Percentiles rank a stretch among this genome's conserved stretches.
Conservation (phyloP, 805 yeast genomes). For the Yamadazyma insecticola region DNA sequence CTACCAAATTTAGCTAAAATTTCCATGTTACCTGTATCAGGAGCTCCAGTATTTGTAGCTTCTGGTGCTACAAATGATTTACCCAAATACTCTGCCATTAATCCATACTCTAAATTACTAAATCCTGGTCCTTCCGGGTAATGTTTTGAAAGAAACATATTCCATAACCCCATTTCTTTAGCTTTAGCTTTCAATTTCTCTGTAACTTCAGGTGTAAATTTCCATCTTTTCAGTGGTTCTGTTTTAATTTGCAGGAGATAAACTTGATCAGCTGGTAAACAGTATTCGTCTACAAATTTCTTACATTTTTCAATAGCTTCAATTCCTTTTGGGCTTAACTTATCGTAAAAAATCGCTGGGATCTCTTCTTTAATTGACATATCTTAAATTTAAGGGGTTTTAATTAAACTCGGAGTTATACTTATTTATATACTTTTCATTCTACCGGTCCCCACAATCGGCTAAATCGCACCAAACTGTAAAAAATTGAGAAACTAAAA, state of each 20-base stretch:
- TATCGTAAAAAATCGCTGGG: constrained; percentile 36
- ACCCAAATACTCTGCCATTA: constrained; percentile 63
- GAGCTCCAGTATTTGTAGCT: constrained; percentile 57
- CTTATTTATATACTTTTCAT: too few relatives aligned
- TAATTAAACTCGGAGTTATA: too few relatives aligned
- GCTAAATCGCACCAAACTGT: too few relatives aligned
- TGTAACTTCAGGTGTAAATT: constrained; percentile 39
- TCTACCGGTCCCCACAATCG: too few relatives aligned
- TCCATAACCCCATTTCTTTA: constrained; percentile 52
- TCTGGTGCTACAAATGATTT: constrained; percentile 51
- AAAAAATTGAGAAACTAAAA: too few relatives aligned
- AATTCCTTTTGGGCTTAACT: constrained; percentile 31
- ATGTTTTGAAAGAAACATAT: constrained; percentile 48
- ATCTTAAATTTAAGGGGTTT: too few relatives aligned
- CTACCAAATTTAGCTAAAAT: constrained; percentile 40
- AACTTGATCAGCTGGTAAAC: constrained; percentile 51
- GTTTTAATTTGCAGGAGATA: constrained; percentile 35
- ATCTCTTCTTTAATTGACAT: constrained; percentile 25
- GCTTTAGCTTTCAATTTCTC: constrained; percentile 54
- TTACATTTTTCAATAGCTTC: constrained; percentile 37
- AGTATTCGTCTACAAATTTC: constrained; percentile 51
- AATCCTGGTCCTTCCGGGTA: constrained; percentile 52
- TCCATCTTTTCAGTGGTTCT: constrained; percentile 45
- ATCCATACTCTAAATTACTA: constrained; percentile 58
- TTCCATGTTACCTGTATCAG: constrained; percentile 65